A percentile compares a stretch with the other conserved stretches of the same genome.
Evolutionary conservation across 1,139 yeast species (phyloP).

Genomic region (Candida labiduridarum): DNA sequence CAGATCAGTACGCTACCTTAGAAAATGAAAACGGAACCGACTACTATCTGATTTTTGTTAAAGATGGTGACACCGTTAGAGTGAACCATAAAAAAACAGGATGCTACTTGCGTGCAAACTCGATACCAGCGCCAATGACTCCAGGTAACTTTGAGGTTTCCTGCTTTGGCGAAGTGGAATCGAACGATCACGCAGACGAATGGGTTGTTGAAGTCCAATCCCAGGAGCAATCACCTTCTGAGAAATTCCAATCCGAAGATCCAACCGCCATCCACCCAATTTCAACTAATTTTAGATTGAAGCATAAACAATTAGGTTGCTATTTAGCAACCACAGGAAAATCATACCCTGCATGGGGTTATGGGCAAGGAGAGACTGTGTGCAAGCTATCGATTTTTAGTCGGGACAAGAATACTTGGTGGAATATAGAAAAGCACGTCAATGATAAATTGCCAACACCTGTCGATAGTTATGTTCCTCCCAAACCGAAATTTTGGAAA

Average conservation of each 20-base stretch:
- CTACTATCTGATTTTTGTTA: constrained; percentile 24
- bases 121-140: constrained; percentile 56
- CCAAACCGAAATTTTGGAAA: constrained; percentile 68
- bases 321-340: constrained; percentile 74
- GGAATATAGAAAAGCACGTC: constrained; percentile 75
- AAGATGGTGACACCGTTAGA: constrained; percentile 58
- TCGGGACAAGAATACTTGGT: constrained; percentile 72
- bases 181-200: constrained; percentile 66
- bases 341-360: constrained; percentile 80
- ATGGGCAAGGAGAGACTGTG: constrained; percentile 76
- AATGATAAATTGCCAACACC: constrained; percentile 47
- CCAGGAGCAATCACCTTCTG: constrained; percentile 57
- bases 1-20: constrained; percentile 29
- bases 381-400: constrained; percentile 56
- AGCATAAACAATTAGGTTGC: constrained; percentile 66
- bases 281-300: constrained; percentile 68
- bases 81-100: constrained; percentile 55
- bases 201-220: constrained; percentile 70
- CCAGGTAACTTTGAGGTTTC: constrained; percentile 62
- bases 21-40: constrained; percentile 32
- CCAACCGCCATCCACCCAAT: constrained; percentile 59
- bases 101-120: constrained; percentile 65
- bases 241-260: constrained; percentile 44
- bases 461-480: constrained; percentile 51
- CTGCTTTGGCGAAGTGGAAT: constrained; percentile 59